Base-by-base conservation (phyloP, 1,284 basidiomycete species). In the Apiotrichum siamense region DNA sequence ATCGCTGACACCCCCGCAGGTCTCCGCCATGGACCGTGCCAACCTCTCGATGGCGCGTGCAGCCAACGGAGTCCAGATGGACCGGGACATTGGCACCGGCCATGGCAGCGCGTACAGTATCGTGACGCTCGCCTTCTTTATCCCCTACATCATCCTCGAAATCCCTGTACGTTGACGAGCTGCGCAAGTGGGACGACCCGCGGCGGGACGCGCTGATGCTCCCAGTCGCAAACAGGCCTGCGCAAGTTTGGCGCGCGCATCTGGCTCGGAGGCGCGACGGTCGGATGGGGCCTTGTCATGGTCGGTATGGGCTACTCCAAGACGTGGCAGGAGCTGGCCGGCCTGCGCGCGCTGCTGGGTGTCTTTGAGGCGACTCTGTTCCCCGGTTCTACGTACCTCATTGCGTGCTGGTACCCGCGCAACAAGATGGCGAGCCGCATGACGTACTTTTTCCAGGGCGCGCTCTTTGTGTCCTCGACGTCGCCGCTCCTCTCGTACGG, bases 371-470 rank as follows among this genome's bases (percentile, higher is more conserved):
- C 57, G 43, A 57, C 63, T 6, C 69, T 72, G 50, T 72, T 73
- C 61, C 67, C 64, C 10, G 64, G 62, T 11, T 68, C 65, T 44
- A 71, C 74, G 2, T 76, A 67, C 63, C 63, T 78, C n/a, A 69
- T 77, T 51, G 68, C 72, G 6, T 57, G 55, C 38, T 57, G 76
- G 77, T 78, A 78, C 61, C 73, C 74, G 1, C 72, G 77, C 12
- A 64, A 66, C 49, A 72, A 76, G 57, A 72, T 73, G 47, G 73
- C 76, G 50, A 60, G 26, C 13, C 61, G 63, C 42, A 46, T 59
- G 59, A 66, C 71, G 7, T 59, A 62, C 36, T 77, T 77, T 65
- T 77, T 44, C 75, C 67, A 44, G 33, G 35, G 27, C 17, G 35
- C 37, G 17, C 26, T 37, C 23, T 39, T 54, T 13, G 49, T 33